Evolutionary conservation across 148 eudicot species (phyloP).

Genomic region (Oxyria digyna): DNA sequence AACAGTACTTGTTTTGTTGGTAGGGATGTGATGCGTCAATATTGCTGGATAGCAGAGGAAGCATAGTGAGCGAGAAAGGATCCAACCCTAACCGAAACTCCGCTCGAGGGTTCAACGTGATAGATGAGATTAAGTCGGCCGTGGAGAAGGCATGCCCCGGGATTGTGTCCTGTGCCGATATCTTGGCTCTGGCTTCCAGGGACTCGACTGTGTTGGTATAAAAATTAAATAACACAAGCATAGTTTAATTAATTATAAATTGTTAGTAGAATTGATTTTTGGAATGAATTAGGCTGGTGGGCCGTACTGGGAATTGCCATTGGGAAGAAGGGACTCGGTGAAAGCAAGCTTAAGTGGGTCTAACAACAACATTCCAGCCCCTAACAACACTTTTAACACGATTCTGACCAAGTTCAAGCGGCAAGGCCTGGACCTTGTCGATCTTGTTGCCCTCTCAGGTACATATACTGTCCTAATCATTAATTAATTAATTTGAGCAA

Average conservation of each 20-base stretch:
- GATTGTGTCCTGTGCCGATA: slow-evolving; percentile 33
- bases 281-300: slow-evolving; percentile 47
- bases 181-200: slow-evolving; percentile 19
- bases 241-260: too few species aligned
- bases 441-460: slow-evolving; percentile 84
- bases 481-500: too few species aligned
- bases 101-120: slow-evolving; percentile 22
- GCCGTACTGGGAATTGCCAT: slow-evolving; percentile 73
- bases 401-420: slow-evolving; percentile 62
- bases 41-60: slow-evolving; percentile 16
- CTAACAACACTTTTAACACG: slow-evolving; percentile 68
- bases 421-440: slow-evolving; percentile 55
- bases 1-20: too few species aligned
- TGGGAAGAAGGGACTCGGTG: slow-evolving; percentile 71
- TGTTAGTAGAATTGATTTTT: background rate
- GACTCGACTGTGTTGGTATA: slow-evolving; percentile 19
- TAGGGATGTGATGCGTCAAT: slow-evolving; percentile 48
- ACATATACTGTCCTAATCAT: too few species aligned
- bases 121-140: slow-evolving; percentile 21
- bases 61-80: slow-evolving; percentile 14
- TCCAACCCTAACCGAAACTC: slow-evolving; percentile 15
- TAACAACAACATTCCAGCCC: slow-evolving; percentile 76
- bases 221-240: background rate
- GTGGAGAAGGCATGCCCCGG: slow-evolving; percentile 27
- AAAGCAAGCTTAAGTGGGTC: slow-evolving; percentile 69